These are phyloP conservation scores for Phytophthora pistaciae DNA, from an alignment of 352 stramenopile species.

Conservation along the genomic window DNA sequence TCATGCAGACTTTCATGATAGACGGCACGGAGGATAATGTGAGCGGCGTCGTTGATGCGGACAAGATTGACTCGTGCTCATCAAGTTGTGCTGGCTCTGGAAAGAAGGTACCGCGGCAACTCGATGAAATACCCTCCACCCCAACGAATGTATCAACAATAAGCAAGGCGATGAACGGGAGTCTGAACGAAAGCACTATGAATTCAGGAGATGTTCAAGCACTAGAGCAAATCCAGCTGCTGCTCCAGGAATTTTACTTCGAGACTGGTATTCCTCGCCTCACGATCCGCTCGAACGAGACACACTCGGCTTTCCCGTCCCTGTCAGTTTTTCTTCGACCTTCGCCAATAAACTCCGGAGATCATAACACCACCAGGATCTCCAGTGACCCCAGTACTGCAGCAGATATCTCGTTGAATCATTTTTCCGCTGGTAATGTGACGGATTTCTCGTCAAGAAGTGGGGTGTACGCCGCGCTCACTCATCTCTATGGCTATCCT, in stretches of 20 bases:
- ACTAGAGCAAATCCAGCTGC: constrained; percentile 39
- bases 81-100: constrained; percentile 8
- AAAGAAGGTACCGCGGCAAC: background rate
- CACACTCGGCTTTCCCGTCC: constrained; percentile 42
- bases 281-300: constrained; percentile 31
- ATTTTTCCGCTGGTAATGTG: background rate
- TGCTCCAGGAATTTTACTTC: constrained; percentile 63
- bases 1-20: constrained; percentile 30
- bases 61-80: constrained; percentile 3
- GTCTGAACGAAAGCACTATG: constrained; percentile 8
- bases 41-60: background rate
- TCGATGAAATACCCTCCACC: background rate
- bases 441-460: constrained; percentile 29
- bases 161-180: background rate
- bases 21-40: constrained; percentile 2
- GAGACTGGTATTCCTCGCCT: constrained; percentile 63
- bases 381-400: background rate
- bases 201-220: constrained; percentile 32
- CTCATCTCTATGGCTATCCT: constrained; percentile 60
- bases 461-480: constrained; percentile 41
- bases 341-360: background rate
- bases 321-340: constrained; percentile 34
- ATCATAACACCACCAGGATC: background rate
- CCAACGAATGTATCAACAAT: background rate
- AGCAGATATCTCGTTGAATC: background rate